Percentiles rank a stretch among this genome's conserved stretches.
Conservation (phyloP, 306 rosid genomes). For the Vigna nakashimae region DNA sequence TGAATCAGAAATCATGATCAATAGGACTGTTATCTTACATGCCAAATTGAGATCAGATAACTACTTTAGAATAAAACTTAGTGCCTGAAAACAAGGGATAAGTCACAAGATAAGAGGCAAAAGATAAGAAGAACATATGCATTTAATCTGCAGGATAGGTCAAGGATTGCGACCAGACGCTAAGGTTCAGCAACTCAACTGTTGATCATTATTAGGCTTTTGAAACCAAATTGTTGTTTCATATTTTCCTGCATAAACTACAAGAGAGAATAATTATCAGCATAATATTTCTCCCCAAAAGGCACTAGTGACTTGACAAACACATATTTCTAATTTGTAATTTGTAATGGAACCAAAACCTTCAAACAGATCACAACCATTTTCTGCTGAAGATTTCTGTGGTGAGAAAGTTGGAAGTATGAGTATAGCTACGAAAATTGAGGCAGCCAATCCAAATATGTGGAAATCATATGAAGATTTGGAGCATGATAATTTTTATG, state of each 20-base stretch:
- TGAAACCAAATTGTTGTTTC: slow-evolving; percentile 31
- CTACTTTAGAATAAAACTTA: not conserved
- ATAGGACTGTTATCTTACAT: not conserved
- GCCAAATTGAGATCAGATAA: no score
- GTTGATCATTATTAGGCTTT: slow-evolving; percentile 26
- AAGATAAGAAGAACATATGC: slow-evolving; percentile 38
- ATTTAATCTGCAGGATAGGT: slow-evolving; percentile 32
- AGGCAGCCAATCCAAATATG: slow-evolving; percentile 14
- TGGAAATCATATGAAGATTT: slow-evolving; percentile 11
- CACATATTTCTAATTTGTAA: slow-evolving; percentile 16
- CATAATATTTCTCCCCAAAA: not conserved
- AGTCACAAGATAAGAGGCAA: slow-evolving; percentile 34
- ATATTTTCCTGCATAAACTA: slow-evolving; percentile 26
- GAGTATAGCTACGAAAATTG: slow-evolving; percentile 3
- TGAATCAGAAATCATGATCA: not conserved
- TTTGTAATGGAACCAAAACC: slow-evolving; percentile 11
- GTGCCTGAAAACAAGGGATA: slow-evolving; percentile 21
- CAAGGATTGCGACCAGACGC: slow-evolving; percentile 36
- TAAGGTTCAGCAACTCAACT: slow-evolving; percentile 20
- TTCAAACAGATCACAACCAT: not conserved
- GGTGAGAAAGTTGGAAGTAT: not conserved
- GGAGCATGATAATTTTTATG: not conserved
- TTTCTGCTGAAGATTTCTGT: not conserved
- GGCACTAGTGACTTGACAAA: not conserved
- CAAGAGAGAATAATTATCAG: not conserved